phyloP scores from a whole-genome alignment of 805 yeast genomes.

The Cyberlindnera saturnus region DNA sequence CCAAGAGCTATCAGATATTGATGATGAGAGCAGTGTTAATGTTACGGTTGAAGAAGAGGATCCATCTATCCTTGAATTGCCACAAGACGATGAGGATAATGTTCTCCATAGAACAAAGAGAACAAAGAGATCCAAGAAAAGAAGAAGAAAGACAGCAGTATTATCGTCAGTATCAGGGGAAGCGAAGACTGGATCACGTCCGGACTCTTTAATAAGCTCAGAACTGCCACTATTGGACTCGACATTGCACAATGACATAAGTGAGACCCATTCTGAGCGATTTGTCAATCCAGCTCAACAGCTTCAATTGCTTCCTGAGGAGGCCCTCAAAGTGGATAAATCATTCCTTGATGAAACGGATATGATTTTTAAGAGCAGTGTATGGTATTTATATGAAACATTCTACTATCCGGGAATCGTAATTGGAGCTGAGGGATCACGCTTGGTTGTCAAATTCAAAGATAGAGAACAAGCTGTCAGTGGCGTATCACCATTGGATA shows the following conservation, averaged over 20 bases:
- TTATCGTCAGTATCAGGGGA: background rate
- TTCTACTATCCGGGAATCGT: conserved; percentile 47
- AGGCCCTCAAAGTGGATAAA: conserved; percentile 3
- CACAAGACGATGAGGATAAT: conserved; percentile 1
- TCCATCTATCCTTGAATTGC: background rate
- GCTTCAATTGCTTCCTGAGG: background rate
- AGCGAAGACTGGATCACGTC: background rate
- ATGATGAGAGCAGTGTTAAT: conserved; percentile 19
- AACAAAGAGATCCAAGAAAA: conserved; percentile 1
- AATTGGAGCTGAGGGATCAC: conserved; percentile 20
- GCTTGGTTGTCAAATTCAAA: conserved; percentile 31
- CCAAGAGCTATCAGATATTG: conserved; percentile 25
- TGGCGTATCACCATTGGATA: conserved; percentile 35
- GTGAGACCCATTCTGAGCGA: background rate
- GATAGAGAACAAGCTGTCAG: conserved; percentile 30
- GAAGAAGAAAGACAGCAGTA: conserved; percentile 1
- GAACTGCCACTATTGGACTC: conserved; percentile 1
- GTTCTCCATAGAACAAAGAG: background rate
- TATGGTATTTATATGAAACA: conserved; percentile 48
- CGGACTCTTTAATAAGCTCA: background rate
- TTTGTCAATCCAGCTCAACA: background rate
- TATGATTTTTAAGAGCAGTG: conserved; percentile 30
- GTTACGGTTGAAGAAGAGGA: conserved; percentile 11
- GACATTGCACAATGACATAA: too few relatives aligned
- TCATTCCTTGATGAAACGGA: conserved; percentile 22